These are phyloP conservation scores for Leptographium flavum DNA, from an alignment of 2,329 filamentous ascomycete species.

Conservation along the genomic window DNA sequence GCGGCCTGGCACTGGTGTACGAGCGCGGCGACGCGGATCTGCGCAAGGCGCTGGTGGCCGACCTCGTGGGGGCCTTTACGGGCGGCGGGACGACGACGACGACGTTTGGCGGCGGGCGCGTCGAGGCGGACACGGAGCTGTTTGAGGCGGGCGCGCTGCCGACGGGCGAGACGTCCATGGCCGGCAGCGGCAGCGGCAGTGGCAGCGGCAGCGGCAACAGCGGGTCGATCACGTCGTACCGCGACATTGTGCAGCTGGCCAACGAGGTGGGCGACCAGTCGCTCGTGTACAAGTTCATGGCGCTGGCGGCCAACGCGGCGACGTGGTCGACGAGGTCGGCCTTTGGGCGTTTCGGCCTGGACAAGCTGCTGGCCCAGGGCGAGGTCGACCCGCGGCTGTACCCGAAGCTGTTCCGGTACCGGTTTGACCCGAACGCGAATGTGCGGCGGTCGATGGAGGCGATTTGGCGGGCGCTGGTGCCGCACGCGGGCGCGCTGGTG, in stretches of 20 bases:
- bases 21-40: constrained; percentile 74
- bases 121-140: constrained; percentile 80
- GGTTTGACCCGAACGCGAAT: constrained; percentile 88
- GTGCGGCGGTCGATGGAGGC: constrained; percentile 94
- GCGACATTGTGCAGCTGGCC: constrained; percentile 91
- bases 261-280: constrained; percentile 92
- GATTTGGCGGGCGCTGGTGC: constrained; percentile 94
- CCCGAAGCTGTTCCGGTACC: constrained; percentile 84
- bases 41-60: constrained; percentile 62
- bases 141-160: constrained; percentile 85
- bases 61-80: constrained; percentile 65
- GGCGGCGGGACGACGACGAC: constrained; percentile 76
- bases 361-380: constrained; percentile 80
- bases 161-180: constrained; percentile 80
- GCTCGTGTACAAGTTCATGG: constrained; percentile 98
- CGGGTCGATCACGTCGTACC: constrained; percentile 87
- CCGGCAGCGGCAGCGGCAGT: too few relatives aligned
- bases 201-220: too few relatives aligned
- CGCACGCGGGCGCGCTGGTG: constrained; percentile 64
- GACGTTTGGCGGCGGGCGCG: constrained; percentile 60
- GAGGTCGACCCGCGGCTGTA: constrained; percentile 86
- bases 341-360: constrained; percentile 86
- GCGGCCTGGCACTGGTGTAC: constrained; percentile 84
- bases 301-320: constrained; percentile 83
- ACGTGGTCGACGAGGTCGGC: constrained; percentile 97